Percentiles rank a stretch among this genome's conserved stretches.
These are phyloP conservation scores for Penicillium sp. DNA, from an alignment of 2,329 filamentous ascomycete species.

Conservation along the genomic window DNA sequence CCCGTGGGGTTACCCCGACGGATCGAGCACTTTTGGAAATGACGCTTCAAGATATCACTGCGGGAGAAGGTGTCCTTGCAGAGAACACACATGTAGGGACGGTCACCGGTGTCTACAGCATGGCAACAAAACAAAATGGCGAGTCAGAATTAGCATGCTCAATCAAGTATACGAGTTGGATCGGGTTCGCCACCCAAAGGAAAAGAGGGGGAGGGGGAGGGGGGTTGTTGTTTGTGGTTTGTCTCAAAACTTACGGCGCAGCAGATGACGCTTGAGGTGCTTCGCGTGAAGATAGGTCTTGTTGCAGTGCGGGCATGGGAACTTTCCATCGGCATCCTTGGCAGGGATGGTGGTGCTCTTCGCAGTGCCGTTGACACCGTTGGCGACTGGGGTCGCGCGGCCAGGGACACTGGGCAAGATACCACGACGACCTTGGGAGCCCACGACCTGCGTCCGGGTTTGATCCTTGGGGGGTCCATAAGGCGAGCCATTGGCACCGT, in stretches of 20 bases:
- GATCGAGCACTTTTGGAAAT: constrained; percentile 98
- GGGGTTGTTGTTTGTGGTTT: no score
- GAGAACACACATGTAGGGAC: constrained; percentile 95
- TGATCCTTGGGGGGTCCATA: constrained; percentile 38
- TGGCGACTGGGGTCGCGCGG: constrained; percentile 66
- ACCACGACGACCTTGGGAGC: constrained; percentile 85
- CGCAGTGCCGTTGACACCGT: constrained; percentile 54
- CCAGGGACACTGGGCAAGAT: constrained; percentile 88
- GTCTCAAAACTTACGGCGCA: constrained; percentile 70
- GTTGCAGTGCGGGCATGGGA: constrained; percentile 94
- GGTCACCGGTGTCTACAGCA: constrained; percentile 80
- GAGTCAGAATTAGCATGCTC: not conserved
- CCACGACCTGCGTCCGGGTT: constrained; percentile 74
- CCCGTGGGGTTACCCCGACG: constrained; percentile 92
- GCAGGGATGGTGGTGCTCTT: constrained; percentile 82
- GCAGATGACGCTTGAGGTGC: constrained; percentile 90
- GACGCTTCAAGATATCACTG: constrained; percentile 96
- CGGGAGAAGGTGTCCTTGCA: constrained; percentile 97
- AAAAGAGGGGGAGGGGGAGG: no score
- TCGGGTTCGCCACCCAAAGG: no score
- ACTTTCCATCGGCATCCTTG: constrained; percentile 97
- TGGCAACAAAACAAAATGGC: not conserved
- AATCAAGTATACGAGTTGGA: no score
- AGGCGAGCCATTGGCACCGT: constrained; percentile 34
- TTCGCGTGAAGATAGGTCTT: constrained; percentile 98